These are phyloP conservation scores for Abortiporus biennis DNA, from an alignment of 1,284 basidiomycete species.

Conservation along the genomic window DNA sequence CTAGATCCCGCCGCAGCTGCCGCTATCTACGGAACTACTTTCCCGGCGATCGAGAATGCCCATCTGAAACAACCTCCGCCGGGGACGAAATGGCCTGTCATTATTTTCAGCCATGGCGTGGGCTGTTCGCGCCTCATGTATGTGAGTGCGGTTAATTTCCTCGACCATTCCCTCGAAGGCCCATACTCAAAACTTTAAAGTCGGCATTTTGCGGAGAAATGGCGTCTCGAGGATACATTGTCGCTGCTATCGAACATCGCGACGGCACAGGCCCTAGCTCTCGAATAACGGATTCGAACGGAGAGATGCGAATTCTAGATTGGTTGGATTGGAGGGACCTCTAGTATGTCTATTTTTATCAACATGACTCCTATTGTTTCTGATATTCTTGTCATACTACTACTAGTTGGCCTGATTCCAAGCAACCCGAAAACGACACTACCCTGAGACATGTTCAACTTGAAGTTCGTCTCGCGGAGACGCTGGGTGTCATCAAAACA, in stretches of 20 bases:
- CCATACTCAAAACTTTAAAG: conserved; percentile 8
- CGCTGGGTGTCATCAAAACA: conserved; percentile 28
- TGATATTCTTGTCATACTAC: neutral
- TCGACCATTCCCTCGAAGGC: neutral
- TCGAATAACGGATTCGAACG: conserved; percentile 25
- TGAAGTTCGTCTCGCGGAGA: conserved; percentile 34
- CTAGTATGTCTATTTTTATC: conserved; percentile 11
- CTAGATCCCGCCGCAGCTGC: conserved; percentile 24
- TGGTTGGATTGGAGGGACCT: conserved; percentile 31
- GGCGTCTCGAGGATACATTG: conserved; percentile 34
- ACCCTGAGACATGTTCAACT: conserved; percentile 36
- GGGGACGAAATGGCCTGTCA: conserved; percentile 26
- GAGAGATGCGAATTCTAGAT: conserved; percentile 23
- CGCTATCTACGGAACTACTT: conserved; percentile 30
- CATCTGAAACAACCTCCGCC: conserved; percentile 19
- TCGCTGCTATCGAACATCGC: conserved; percentile 41
- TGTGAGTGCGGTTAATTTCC: conserved; percentile 3
- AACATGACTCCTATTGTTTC: neutral
- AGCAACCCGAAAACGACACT: conserved; percentile 31
- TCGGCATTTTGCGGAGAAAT: conserved; percentile 34
- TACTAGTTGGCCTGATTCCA: conserved; percentile 25
- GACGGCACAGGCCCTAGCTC: conserved; percentile 38
- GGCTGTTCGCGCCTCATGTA: conserved; percentile 34
- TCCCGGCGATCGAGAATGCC: conserved; percentile 29
- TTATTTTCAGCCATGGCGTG: conserved; percentile 34